A percentile compares a stretch with the other conserved stretches of the same genome.
Conservation (phyloP, 306 rosid species). For the Lablab purpureus region DNA sequence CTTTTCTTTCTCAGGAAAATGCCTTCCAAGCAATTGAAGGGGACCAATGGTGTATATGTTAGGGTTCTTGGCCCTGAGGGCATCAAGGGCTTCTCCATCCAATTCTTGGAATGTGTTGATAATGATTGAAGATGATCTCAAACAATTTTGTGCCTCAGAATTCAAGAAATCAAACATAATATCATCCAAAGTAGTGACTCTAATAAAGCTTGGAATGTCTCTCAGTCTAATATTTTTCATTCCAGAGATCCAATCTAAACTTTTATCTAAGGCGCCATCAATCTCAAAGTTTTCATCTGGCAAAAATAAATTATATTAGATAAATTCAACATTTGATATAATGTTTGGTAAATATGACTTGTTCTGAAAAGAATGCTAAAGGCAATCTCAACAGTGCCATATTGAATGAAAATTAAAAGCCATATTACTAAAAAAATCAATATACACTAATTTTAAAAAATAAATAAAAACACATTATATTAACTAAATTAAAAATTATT, state of each 20-base stretch:
- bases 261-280: slow-evolving; percentile 5
- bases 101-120: slow-evolving; percentile 25
- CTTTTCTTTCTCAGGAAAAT: slow-evolving; percentile 26
- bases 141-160: slow-evolving; percentile 1
- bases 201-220: slow-evolving; percentile 27
- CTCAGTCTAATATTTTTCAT: slow-evolving; percentile 10
- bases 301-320: not conserved
- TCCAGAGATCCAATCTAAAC: slow-evolving; percentile 17
- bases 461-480: too few relatives aligned
- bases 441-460: too few relatives aligned
- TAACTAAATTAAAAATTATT: too few relatives aligned
- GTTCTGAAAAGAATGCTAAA: too few relatives aligned
- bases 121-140: not conserved
- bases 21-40: slow-evolving; percentile 20
- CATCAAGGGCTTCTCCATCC: slow-evolving; percentile 13
- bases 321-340: too few relatives aligned
- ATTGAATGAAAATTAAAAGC: too few relatives aligned
- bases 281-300: slow-evolving; percentile 15
- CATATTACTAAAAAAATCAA: too few relatives aligned
- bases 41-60: slow-evolving; percentile 31
- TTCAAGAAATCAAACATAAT: slow-evolving; percentile 34
- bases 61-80: slow-evolving; percentile 3
- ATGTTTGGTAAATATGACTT: too few relatives aligned
- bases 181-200: not conserved
- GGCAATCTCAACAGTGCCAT: too few relatives aligned